phyloP scores from a whole-genome alignment of 176 grass and related monocot species.

The Thinopyrum elongatum region DNA sequence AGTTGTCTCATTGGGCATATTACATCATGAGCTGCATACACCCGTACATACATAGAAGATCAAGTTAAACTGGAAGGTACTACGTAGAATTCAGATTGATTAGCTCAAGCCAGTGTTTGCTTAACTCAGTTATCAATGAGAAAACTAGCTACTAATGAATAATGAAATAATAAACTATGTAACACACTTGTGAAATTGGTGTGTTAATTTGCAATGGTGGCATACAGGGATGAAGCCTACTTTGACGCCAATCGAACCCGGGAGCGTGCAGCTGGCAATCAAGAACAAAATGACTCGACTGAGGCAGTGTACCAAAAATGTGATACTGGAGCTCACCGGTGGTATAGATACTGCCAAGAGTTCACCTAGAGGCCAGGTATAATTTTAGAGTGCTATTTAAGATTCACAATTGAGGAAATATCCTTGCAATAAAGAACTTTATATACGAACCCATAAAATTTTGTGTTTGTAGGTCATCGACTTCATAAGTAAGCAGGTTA shows the following conservation, averaged over 20 bases:
- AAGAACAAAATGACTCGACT: neutral
- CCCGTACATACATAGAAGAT: too few relatives aligned
- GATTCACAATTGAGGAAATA: neutral
- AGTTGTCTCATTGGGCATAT: too few relatives aligned
- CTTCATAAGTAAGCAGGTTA: neutral
- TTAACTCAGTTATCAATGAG: neutral
- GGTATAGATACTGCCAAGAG: too few relatives aligned
- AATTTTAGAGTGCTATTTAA: neutral
- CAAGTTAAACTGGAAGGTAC: too few relatives aligned
- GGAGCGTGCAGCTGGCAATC: neutral
- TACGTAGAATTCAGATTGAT: too few relatives aligned
- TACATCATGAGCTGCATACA: too few relatives aligned
- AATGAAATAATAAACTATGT: neutral
- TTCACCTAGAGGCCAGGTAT: neutral
- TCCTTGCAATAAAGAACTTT: neutral
- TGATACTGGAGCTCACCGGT: too few relatives aligned
- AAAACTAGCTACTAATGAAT: neutral
- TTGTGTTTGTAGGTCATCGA: neutral
- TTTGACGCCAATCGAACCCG: neutral
- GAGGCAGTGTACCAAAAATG: too few relatives aligned
- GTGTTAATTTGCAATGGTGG: neutral
- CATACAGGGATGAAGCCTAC: conserved; percentile 2
- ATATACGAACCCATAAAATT: neutral
- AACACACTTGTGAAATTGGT: neutral
- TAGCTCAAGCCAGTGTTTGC: neutral